Evolutionary conservation across 768 basidiomycete species (phyloP), one percentile per base, ranked within the genome.

Genomic region (Amanita molliuscula): DNA sequence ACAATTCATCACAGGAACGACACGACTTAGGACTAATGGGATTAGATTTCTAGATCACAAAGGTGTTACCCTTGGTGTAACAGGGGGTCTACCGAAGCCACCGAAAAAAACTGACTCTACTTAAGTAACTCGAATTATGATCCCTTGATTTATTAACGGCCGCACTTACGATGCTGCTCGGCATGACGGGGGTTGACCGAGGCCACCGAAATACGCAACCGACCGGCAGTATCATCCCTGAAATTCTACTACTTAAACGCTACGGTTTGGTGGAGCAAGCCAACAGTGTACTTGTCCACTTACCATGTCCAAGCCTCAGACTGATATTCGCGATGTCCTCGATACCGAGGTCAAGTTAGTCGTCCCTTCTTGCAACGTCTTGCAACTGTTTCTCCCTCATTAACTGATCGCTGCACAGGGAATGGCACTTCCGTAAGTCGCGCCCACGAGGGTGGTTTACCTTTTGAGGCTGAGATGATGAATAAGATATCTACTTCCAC

Each of bases 371-470:
- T 9, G 48, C 10, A 13, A 28, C 37, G 20, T 54, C 20, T 41
- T 13, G 46, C n/a, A n/a, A n/a, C n/a, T n/a, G n/a, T n/a, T n/a
- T n/a, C n/a, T n/a, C n/a, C n/a, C 29, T 11, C 44, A 28, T 33
- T 41, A 21, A 51, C 45, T 37, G 29, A 16, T n/a, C n/a, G n/a
- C 34, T 57, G 13, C n/a, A 47, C 23, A 84, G 84, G 61, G 84
- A 87, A 61, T 87, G 84, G 84, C 84, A 87, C 58, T 87, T 87
- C 58, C 84, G 84, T 85, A 60, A 57, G 78, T 64, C 8, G 45
- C 18, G n/a, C 21, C 7, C 9, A 23, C 16, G 4, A 4, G 6
- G 13, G 11, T 33, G 8, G 1, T 4, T 21, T 21, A 15, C 18
- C 20, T n/a, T 18, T 15, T 21, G 1, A 20, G 36, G 34, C 33